Evolutionary conservation across 108 stramenopile genomes (phyloP).

Genomic region (Schizochytrium sp.): DNA sequence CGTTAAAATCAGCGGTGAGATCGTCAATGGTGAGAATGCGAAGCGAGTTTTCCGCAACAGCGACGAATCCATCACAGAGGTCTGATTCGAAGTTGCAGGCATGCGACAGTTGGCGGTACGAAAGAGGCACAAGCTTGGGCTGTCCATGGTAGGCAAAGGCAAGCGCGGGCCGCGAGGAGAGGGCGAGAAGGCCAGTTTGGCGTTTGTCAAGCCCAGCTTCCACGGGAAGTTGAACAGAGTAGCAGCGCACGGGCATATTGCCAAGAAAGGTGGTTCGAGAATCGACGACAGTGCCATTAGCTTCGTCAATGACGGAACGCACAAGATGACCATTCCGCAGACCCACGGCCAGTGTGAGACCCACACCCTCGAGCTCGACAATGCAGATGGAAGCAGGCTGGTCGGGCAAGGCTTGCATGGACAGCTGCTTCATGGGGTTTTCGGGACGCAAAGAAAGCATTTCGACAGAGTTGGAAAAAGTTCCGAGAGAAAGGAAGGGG

Average conservation of each 20-base stretch:
- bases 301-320: constrained; percentile 68
- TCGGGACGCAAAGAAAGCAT: constrained; percentile 74
- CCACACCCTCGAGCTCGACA: constrained; percentile 42
- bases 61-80: constrained; percentile 87
- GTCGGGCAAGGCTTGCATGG: constrained; percentile 49
- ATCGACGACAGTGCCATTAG: constrained; percentile 76
- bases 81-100: constrained; percentile 79
- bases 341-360: constrained; percentile 70
- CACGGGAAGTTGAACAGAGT: constrained; percentile 64
- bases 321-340: constrained; percentile 78
- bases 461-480: constrained; percentile 73
- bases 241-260: constrained; percentile 73
- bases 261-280: constrained; percentile 86
- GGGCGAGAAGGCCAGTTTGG: constrained; percentile 61
- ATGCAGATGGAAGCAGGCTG: constrained; percentile 52
- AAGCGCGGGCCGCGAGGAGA: constrained; percentile 89
- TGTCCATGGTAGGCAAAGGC: constrained; percentile 42
- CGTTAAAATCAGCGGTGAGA: constrained; percentile 75
- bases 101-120: constrained; percentile 80
- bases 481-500: constrained; percentile 81
- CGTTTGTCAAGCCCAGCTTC: neutral
- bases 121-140: constrained; percentile 69
- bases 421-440: constrained; percentile 44
- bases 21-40: constrained; percentile 78
- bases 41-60: constrained; percentile 76